Percentiles rank a stretch among this genome's conserved stretches.
These are phyloP conservation scores for Amniculicola lignicola DNA, from an alignment of 495 filamentous ascomycete species.

Conservation along the genomic window DNA sequence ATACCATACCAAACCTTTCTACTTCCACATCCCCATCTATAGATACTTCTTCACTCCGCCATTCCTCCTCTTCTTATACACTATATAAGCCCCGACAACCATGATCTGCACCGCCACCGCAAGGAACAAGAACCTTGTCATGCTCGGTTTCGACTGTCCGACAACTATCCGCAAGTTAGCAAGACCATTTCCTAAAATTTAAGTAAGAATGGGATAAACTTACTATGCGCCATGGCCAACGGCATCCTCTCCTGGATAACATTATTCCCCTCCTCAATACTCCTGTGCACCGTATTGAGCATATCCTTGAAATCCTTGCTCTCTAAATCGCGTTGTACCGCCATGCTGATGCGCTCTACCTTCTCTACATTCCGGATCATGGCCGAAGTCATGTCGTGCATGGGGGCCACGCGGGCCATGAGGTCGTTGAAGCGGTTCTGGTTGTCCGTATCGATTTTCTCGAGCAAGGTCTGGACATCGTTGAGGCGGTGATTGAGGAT, in stretches of 20 bases:
- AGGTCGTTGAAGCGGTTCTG: conserved; percentile 51
- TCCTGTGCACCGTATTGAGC: conserved; percentile 67
- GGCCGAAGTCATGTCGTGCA: conserved; percentile 53
- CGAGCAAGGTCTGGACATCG: conserved; percentile 64
- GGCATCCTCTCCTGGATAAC: conserved; percentile 59
- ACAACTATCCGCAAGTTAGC: conserved; percentile 50
- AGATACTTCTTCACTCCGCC: conserved; percentile 89
- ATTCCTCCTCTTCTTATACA: conserved; percentile 77
- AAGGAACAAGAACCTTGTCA: conserved; percentile 70
- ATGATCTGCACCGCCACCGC: conserved; percentile 74
- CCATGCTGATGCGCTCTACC: conserved; percentile 56
- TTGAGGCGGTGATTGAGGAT: conserved; percentile 68
- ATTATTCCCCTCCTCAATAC: conserved; percentile 69
- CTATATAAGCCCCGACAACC: conserved; percentile 63
- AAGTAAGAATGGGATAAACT: conserved; percentile 38
- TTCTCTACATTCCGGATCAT: conserved; percentile 47
- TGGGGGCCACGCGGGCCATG: conserved; percentile 45
- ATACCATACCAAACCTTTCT: too few species aligned
- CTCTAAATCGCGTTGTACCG: conserved; percentile 63
- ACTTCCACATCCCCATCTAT: too few species aligned
- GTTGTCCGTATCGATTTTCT: conserved; percentile 58
- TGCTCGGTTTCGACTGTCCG: conserved; percentile 57
- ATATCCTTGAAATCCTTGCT: conserved; percentile 69
- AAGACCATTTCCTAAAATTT: neutral
- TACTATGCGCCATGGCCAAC: conserved; percentile 48